Percentiles rank a stretch among this genome's conserved stretches.
phyloP scores from a whole-genome alignment of 139 green algal species.

The Zygnema cylindricum region DNA sequence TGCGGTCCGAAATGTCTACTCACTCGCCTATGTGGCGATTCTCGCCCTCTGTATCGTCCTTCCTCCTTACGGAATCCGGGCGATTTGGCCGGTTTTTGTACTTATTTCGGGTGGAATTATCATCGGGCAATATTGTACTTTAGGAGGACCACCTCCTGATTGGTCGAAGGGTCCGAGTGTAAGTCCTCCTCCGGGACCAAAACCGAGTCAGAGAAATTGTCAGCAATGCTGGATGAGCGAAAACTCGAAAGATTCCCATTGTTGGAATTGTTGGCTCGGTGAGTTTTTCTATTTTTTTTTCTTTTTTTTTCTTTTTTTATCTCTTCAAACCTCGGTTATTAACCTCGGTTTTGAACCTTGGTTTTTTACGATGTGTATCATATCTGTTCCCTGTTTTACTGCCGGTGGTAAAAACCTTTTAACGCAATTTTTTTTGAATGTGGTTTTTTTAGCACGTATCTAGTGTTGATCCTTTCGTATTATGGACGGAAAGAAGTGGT shows the following conservation, averaged over 20 bases:
- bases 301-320: too few species aligned
- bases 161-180: background rate
- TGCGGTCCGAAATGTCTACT: constrained; percentile 45
- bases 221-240: constrained; percentile 46
- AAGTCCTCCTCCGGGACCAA: too few species aligned
- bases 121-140: constrained; percentile 21
- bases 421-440: too few species aligned
- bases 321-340: background rate
- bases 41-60: constrained; percentile 49
- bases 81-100: constrained; percentile 18
- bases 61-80: background rate
- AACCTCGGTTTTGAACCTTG: too few species aligned
- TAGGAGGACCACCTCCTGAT: background rate
- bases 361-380: background rate
- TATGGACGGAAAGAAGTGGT: too few species aligned
- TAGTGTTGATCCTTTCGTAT: too few species aligned
- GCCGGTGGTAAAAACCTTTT: constrained; percentile 25
- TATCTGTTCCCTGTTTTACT: background rate
- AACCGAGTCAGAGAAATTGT: constrained; percentile 24
- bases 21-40: constrained; percentile 44
- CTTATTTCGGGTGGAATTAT: constrained; percentile 26
- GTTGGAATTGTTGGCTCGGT: constrained; percentile 58
- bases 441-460: too few species aligned
- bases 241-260: constrained; percentile 17
- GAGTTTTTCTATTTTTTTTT: constrained; percentile 5